Conservation (phyloP, 2,329 filamentous ascomycete species). For the Monilinia polystroma region DNA sequence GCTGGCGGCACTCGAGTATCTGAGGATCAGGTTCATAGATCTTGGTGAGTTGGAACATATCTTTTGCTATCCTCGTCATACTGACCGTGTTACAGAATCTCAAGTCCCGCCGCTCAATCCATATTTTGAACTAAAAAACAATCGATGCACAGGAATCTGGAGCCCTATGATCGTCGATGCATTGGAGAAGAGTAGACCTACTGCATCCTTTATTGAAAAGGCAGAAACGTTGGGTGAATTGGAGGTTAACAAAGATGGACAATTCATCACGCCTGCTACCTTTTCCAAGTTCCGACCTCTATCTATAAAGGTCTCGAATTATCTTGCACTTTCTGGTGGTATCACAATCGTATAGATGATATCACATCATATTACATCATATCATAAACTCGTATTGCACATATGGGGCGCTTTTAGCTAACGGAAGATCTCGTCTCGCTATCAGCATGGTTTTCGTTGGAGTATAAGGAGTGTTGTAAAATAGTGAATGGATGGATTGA, state of each 20-base stretch:
- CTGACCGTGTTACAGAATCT: conserved; percentile 53
- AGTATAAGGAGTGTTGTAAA: conserved; percentile 23
- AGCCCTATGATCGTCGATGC: conserved; percentile 64
- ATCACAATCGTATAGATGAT: conserved; percentile 34
- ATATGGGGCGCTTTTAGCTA: conserved; percentile 4
- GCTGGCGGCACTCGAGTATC: conserved; percentile 58
- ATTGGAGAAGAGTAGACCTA: conserved; percentile 58
- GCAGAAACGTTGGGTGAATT: conserved; percentile 63
- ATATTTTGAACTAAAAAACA: conserved; percentile 64
- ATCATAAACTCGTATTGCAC: conserved; percentile 11
- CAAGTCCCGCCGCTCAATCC: conserved; percentile 69
- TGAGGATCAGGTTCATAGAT: conserved; percentile 74
- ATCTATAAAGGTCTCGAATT: conserved; percentile 39
- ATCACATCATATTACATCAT: background rate
- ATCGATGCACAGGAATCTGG: conserved; percentile 68
- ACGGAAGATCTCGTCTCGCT: background rate
- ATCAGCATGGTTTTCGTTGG: conserved; percentile 5
- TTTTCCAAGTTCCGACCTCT: conserved; percentile 35
- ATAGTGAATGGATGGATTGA: conserved; percentile 16
- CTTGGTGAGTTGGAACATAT: conserved; percentile 49
- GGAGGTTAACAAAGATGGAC: conserved; percentile 56
- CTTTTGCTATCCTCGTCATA: conserved; percentile 5
- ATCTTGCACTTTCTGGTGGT: conserved; percentile 31
- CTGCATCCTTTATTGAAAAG: conserved; percentile 59
- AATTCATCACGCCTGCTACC: conserved; percentile 38